Evolutionary conservation across 179 eudicot species (phyloP).

Genomic region (Dionaea muscipula): DNA sequence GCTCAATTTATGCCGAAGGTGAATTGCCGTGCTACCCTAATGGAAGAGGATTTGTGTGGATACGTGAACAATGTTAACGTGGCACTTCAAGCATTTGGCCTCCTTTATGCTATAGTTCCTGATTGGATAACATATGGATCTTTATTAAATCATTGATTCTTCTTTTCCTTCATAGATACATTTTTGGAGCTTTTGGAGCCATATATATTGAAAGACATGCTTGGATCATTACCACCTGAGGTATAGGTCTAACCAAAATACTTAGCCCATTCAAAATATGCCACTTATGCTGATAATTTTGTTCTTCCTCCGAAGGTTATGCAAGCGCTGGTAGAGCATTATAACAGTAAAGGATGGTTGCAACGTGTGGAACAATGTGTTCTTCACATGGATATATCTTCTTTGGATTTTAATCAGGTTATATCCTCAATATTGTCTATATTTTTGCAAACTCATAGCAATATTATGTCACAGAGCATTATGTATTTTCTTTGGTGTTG

Average conservation of each 20-base stretch:
- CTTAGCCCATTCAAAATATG: background rate
- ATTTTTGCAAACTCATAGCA: constrained; percentile 3
- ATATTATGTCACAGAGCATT: no score
- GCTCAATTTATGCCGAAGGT: no score
- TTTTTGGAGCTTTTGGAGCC: constrained; percentile 99
- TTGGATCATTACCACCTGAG: constrained; percentile 91
- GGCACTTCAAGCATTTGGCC: background rate
- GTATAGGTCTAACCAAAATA: constrained; percentile 23
- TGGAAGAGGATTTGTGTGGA: background rate
- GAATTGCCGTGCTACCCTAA: no score
- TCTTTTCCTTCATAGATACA: constrained; percentile 39
- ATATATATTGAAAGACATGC: constrained; percentile 93
- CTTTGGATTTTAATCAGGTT: constrained; percentile 98
- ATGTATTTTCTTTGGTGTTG: background rate
- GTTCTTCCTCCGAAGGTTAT: constrained; percentile 42
- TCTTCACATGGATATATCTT: constrained; percentile 95
- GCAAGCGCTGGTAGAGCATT: constrained; percentile 99
- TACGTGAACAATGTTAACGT: no score
- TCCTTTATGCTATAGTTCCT: background rate
- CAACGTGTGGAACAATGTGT: constrained; percentile 96
- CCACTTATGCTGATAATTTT: constrained; percentile 2
- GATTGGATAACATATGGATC: background rate
- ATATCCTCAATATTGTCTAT: constrained; percentile 7
- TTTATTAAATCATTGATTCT: background rate
- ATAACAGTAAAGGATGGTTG: constrained; percentile 83